Evolutionary conservation across 2,329 filamentous ascomycete species (phyloP).

Genomic region (Calonectria honghensis): DNA sequence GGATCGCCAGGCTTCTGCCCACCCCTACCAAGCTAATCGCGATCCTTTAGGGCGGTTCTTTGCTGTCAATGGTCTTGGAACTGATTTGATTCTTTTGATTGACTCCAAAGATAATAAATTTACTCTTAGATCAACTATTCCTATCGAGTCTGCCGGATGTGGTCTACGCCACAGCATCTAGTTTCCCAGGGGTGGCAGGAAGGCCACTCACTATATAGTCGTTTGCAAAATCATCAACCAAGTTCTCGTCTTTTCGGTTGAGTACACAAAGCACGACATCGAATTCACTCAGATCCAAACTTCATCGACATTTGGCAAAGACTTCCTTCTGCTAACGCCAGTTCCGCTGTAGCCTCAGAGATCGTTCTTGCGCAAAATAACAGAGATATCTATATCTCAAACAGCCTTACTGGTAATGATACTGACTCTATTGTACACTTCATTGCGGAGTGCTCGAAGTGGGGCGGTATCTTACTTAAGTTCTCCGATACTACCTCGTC

Average conservation of each 20-base stretch:
- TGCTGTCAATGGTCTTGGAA: neutral
- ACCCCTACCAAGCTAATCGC: neutral
- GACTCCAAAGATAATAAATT: slow-evolving; percentile 3
- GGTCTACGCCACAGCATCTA: neutral
- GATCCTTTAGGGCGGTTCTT: slow-evolving; percentile 3
- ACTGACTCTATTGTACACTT: slow-evolving; percentile 4
- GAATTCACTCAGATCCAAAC: slow-evolving; percentile 5
- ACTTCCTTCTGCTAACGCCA: neutral
- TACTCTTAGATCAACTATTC: neutral
- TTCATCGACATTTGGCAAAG: neutral
- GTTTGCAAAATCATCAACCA: slow-evolving; percentile 12
- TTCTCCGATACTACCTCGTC: neutral
- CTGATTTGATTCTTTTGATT: neutral
- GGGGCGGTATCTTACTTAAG: neutral
- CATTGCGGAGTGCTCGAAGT: neutral
- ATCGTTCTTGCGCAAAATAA: slow-evolving; percentile 5
- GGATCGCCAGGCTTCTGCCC: slow-evolving; percentile 1
- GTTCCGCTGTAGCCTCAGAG: neutral
- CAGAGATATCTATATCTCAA: neutral
- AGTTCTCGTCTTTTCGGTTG: neutral
- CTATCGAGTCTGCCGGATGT: neutral
- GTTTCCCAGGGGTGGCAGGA: neutral
- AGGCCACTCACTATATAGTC: neutral
- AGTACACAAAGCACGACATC: neutral
- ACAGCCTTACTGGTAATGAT: neutral